phyloP scores from a whole-genome alignment of 306 rosid species.

The Neltuma alba region DNA sequence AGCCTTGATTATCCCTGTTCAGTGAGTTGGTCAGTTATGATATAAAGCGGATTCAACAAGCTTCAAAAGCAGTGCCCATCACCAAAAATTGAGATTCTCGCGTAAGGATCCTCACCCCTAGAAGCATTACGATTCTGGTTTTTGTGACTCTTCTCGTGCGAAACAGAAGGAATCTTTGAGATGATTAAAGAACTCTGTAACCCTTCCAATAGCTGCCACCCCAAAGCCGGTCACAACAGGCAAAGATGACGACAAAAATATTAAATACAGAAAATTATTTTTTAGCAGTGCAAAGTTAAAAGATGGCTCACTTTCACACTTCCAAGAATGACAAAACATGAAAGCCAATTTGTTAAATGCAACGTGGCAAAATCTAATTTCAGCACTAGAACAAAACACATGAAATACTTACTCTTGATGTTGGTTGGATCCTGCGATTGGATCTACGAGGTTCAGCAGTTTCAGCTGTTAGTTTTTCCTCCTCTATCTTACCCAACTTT shows the following conservation, averaged over 20 bases:
- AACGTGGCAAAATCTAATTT: background rate
- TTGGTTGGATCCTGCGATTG: slow-evolving; percentile 91
- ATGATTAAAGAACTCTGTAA: slow-evolving; percentile 89
- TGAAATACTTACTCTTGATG: slow-evolving; percentile 73
- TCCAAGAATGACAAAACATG: background rate
- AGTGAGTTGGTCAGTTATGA: slow-evolving; percentile 36
- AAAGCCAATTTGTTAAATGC: background rate
- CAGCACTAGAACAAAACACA: background rate
- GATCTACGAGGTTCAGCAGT: slow-evolving; percentile 88
- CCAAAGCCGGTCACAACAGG: slow-evolving; percentile 31
- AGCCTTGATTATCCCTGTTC: slow-evolving; percentile 65
- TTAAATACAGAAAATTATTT: too few species aligned
- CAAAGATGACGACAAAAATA: slow-evolving; percentile 3
- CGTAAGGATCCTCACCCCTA: slow-evolving; percentile 55
- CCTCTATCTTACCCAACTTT: slow-evolving; percentile 69
- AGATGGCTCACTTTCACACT: background rate
- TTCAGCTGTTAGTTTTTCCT: slow-evolving; percentile 61
- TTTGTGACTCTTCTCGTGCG: slow-evolving; percentile 68
- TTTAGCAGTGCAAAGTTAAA: background rate
- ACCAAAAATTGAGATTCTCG: background rate
- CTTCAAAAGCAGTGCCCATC: background rate
- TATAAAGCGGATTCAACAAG: slow-evolving; percentile 13
- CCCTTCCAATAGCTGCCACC: slow-evolving; percentile 87
- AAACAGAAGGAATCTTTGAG: slow-evolving; percentile 77
- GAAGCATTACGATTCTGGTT: slow-evolving; percentile 59